phyloP scores from a whole-genome alignment of 139 green algal genomes.

The Ettlia oleoabundans region DNA sequence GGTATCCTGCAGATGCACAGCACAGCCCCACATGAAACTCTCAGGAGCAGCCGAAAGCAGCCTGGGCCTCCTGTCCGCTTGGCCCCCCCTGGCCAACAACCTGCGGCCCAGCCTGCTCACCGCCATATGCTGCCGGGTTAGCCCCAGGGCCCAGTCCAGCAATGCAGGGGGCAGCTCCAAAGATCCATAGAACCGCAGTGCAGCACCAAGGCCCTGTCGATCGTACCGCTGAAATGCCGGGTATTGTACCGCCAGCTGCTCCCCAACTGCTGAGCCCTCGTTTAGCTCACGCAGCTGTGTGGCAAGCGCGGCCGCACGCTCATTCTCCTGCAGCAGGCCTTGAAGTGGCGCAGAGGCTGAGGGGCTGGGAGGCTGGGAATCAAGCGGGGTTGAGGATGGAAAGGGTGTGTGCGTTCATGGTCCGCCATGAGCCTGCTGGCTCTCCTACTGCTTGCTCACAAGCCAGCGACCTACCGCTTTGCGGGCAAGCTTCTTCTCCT shows the following conservation, averaged over 20 bases:
- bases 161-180: background rate
- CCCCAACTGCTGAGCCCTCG: background rate
- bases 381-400: no score
- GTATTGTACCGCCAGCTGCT: conserved; percentile 1
- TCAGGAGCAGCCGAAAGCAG: no score
- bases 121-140: conserved; percentile 49
- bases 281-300: background rate
- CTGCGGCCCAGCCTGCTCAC: conserved; percentile 3
- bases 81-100: background rate
- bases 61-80: background rate
- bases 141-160: conserved; percentile 39
- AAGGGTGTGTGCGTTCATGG: no score
- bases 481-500: conserved; percentile 36
- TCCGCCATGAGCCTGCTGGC: no score
- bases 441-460: no score
- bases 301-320: background rate
- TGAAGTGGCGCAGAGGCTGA: no score
- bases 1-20: no score
- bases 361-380: no score
- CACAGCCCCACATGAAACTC: no score
- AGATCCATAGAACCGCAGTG: conserved; percentile 23
- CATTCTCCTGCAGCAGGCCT: background rate
- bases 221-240: conserved; percentile 27
- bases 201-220: conserved; percentile 14
- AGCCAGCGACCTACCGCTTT: conserved; percentile 25